phyloP scores from a whole-genome alignment of 2,329 filamentous ascomycete species.

The Hymenoscyphus infarciens region DNA sequence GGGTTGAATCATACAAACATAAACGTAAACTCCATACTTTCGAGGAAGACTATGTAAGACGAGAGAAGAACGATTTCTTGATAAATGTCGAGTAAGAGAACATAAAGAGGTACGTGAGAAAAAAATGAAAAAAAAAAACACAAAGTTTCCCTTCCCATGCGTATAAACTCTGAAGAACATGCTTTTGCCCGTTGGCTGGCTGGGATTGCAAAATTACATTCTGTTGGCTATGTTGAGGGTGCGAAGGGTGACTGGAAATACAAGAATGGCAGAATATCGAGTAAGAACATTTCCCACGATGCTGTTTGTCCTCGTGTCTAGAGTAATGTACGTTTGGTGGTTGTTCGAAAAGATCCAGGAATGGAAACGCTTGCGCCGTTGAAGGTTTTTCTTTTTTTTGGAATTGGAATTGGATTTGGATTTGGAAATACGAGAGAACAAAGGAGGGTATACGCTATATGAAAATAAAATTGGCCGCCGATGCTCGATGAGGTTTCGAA shows the following conservation, averaged over 20 bases:
- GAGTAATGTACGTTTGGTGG: neutral
- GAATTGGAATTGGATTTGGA: no score
- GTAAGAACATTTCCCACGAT: neutral
- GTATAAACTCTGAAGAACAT: slow-evolving; percentile 4
- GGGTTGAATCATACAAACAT: slow-evolving; percentile 2
- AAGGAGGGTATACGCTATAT: slow-evolving; percentile 6
- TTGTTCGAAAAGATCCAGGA: neutral
- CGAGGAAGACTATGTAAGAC: neutral
- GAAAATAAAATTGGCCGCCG: neutral
- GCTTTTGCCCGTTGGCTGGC: neutral
- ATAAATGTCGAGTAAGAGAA: neutral
- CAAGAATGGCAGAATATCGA: neutral
- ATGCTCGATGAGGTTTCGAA: slow-evolving; percentile 1
- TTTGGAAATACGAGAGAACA: neutral
- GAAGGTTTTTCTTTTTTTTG: neutral
- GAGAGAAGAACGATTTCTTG: neutral
- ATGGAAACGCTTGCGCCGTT: neutral
- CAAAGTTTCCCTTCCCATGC: neutral
- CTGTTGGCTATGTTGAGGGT: neutral
- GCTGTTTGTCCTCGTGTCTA: neutral
- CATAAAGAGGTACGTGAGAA: neutral
- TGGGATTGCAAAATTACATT: neutral
- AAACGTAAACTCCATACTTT: neutral
- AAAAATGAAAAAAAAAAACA: neutral
- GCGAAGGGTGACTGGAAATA: neutral